Evolutionary conservation across 23 red algal species (phyloP).

Genomic region (Cyanidioschyzon merolae): DNA sequence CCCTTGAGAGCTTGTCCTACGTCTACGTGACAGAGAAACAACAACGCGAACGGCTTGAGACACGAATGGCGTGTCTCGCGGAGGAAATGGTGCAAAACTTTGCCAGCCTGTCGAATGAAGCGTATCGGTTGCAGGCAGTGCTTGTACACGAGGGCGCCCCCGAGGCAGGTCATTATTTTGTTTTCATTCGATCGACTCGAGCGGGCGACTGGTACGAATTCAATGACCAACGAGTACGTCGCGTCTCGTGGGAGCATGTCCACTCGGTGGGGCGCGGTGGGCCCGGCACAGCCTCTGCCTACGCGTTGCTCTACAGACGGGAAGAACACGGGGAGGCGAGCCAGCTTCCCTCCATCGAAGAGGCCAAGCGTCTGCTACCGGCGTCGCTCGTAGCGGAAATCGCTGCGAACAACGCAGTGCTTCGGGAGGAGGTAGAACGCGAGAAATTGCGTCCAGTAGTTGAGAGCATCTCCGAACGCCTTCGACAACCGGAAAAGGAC

Average conservation of each 20-base stretch:
- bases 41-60: conserved; percentile 23
- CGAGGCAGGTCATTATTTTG: conserved; percentile 70
- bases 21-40: conserved; percentile 39
- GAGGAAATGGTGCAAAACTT: conserved; percentile 31
- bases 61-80: conserved; percentile 17
- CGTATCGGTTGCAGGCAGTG: conserved; percentile 71
- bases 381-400: neutral
- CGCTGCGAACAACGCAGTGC: neutral
- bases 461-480: neutral
- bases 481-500: neutral
- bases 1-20: conserved; percentile 9
- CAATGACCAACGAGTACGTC: conserved; percentile 49
- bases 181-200: conserved; percentile 40
- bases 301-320: conserved; percentile 58
- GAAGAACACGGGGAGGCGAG: neutral
- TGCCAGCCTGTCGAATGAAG: conserved; percentile 19
- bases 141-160: conserved; percentile 89
- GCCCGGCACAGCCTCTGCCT: conserved; percentile 47
- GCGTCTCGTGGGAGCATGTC: conserved; percentile 56
- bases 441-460: neutral
- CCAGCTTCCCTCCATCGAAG: neutral
- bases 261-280: conserved; percentile 47
- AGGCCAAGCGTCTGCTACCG: neutral
- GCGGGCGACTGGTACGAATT: conserved; percentile 47
- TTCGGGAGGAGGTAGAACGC: neutral